Evolutionary conservation across 441 rosid species (phyloP).

Genomic region (Omphalea diandra): DNA sequence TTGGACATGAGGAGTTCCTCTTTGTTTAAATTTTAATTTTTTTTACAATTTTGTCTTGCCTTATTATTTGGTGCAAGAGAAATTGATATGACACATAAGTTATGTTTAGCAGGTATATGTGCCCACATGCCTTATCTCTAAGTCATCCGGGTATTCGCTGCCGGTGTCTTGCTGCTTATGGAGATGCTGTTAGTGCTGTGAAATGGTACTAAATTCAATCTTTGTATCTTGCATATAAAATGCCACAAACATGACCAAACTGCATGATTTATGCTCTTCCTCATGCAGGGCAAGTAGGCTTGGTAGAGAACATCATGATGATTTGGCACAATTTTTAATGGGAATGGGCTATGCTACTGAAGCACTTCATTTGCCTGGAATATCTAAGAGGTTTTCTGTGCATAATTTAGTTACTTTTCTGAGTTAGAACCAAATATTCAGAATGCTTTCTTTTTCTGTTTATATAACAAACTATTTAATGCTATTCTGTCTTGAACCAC

Average conservation of each 20-base stretch:
- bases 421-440: slow-evolving; percentile 13
- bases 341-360: slow-evolving; percentile 99
- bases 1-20: background rate
- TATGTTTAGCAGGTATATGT: slow-evolving; percentile 76
- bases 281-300: slow-evolving; percentile 95
- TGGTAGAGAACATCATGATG: slow-evolving; percentile 99
- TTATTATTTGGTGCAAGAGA: background rate
- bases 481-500: background rate
- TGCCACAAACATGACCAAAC: background rate
- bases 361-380: slow-evolving; percentile 99
- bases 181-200: slow-evolving; percentile 99
- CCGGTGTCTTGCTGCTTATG: slow-evolving; percentile 97
- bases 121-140: slow-evolving; percentile 93
- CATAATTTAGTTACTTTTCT: background rate
- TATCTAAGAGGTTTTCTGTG: slow-evolving; percentile 81
- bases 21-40: background rate
- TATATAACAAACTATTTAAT: background rate
- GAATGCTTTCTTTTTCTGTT: background rate
- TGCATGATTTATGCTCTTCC: slow-evolving; percentile 20
- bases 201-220: slow-evolving; percentile 59
- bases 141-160: slow-evolving; percentile 99
- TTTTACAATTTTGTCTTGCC: background rate
- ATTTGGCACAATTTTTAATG: slow-evolving; percentile 93
- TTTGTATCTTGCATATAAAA: background rate
- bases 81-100: slow-evolving; percentile 4